phyloP scores from a whole-genome alignment of 192 early-diverging fungal species.

The Umbelopsis sp. region DNA sequence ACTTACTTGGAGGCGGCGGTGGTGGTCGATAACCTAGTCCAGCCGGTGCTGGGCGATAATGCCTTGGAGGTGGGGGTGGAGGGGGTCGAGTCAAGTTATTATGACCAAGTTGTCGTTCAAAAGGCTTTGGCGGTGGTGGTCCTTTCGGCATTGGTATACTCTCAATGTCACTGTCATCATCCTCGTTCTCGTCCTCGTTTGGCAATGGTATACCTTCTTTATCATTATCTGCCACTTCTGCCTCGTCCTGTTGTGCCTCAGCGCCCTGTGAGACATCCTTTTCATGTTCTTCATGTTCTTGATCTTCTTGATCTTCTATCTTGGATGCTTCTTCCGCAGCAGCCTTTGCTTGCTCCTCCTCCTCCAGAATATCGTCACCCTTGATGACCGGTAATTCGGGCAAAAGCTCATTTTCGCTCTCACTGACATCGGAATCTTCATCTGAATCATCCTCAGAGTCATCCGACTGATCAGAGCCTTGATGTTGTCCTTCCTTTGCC shows the following conservation, averaged over 20 bases:
- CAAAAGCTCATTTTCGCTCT: neutral
- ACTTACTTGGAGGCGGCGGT: conserved; percentile 23
- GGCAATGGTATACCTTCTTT: neutral
- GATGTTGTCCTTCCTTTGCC: neutral
- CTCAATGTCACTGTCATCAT: conserved; percentile 31
- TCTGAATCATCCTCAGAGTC: neutral
- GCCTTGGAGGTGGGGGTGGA: conserved; percentile 20
- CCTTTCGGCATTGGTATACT: conserved; percentile 39
- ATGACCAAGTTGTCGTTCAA: conserved; percentile 24
- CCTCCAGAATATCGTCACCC: neutral
- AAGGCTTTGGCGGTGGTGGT: conserved; percentile 44
- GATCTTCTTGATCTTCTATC: neutral
- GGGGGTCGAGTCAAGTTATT: conserved; percentile 19
- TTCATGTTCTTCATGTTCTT: neutral
- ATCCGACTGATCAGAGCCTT: conserved; percentile 2
- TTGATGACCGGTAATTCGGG: neutral
- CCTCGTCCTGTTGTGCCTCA: neutral
- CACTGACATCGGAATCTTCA: neutral
- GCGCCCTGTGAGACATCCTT: neutral
- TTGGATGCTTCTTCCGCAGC: neutral
- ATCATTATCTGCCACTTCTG: neutral
- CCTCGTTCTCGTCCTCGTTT: neutral
- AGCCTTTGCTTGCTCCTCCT: neutral
- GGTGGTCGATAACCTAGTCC: neutral
- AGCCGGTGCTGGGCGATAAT: conserved; percentile 28